phyloP scores from a whole-genome alignment of 345 rosid genomes.

The Rhodamnia argentea region DNA sequence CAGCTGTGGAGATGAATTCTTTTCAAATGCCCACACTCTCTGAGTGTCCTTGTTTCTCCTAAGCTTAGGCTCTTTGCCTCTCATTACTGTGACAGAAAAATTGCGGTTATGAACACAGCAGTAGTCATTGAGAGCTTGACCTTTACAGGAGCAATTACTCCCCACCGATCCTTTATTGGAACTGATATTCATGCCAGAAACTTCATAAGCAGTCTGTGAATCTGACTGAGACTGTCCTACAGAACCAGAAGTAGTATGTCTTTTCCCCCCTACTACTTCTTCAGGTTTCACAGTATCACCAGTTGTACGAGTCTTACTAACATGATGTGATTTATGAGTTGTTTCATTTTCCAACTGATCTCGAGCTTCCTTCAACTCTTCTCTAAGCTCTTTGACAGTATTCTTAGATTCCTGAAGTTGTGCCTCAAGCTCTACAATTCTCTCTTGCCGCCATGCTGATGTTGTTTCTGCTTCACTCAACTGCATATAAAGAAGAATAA shows the following conservation, averaged over 20 bases:
- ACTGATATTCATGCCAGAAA: constrained; percentile 13
- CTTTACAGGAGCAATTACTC: constrained; percentile 17
- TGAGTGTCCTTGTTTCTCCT: constrained; percentile 43
- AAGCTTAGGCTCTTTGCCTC: constrained; percentile 49
- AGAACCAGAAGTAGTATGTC: constrained; percentile 1
- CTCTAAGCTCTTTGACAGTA: constrained; percentile 71
- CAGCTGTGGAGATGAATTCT: constrained; percentile 19
- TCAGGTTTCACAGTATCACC: constrained; percentile 3
- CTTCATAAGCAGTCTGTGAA: constrained; percentile 11
- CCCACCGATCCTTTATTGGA: constrained; percentile 13
- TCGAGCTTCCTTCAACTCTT: constrained; percentile 53
- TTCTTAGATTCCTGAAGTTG: constrained; percentile 88
- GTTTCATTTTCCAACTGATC: constrained; percentile 46
- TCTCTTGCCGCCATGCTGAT: constrained; percentile 39
- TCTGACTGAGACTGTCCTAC: constrained; percentile 19
- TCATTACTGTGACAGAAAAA: constrained; percentile 60
- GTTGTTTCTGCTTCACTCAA: constrained; percentile 55
- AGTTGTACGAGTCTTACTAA: constrained; percentile 2
- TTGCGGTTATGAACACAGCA: constrained; percentile 33
- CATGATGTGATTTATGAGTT: constrained; percentile 11
- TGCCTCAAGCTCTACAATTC: constrained; percentile 80
- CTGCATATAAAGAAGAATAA: constrained; percentile 19
- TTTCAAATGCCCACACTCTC: constrained; percentile 47
- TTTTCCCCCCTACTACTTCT: constrained; percentile 14
- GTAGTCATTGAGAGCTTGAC: not conserved